A percentile compares a stretch with the other conserved stretches of the same genome.
These are phyloP conservation scores for Gossypium davidsonii DNA, from an alignment of 441 rosid genomes.

Conservation along the genomic window DNA sequence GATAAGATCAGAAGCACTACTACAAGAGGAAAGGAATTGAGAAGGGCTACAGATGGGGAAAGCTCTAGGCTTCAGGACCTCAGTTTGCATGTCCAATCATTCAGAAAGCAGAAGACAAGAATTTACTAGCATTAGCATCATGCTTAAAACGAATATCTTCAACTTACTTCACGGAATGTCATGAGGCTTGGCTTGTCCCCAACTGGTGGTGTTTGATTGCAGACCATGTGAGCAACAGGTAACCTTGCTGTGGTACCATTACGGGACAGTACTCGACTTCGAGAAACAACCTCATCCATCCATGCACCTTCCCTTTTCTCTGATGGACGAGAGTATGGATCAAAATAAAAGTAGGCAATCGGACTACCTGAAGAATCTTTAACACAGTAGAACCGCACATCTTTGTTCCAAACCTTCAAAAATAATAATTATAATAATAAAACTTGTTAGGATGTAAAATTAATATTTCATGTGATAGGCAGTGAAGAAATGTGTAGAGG, in stretches of 20 bases:
- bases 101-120: constrained; percentile 5
- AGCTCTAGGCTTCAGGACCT: not conserved
- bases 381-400: constrained; percentile 70
- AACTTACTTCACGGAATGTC: constrained; percentile 84
- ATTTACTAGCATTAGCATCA: not conserved
- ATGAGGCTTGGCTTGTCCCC: constrained; percentile 92
- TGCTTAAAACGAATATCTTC: constrained; percentile 1
- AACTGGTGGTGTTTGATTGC: constrained; percentile 93
- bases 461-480: constrained; percentile 6
- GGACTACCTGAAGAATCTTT: constrained; percentile 75
- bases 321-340: constrained; percentile 89
- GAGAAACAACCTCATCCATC: constrained; percentile 81
- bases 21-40: not conserved
- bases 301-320: constrained; percentile 90
- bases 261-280: constrained; percentile 66
- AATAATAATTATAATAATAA: constrained; percentile 3
- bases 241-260: constrained; percentile 63
- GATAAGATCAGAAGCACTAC: constrained; percentile 1
- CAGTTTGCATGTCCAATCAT: not conserved
- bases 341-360: constrained; percentile 83
- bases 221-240: constrained; percentile 95
- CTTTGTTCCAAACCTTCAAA: constrained; percentile 77
- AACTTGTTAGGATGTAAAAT: constrained; percentile 3
- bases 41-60: not conserved
- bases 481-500: constrained; percentile 9